Base-by-base conservation (phyloP, 2,329 filamentous ascomycete genomes). In the Aspergillus sergii region DNA sequence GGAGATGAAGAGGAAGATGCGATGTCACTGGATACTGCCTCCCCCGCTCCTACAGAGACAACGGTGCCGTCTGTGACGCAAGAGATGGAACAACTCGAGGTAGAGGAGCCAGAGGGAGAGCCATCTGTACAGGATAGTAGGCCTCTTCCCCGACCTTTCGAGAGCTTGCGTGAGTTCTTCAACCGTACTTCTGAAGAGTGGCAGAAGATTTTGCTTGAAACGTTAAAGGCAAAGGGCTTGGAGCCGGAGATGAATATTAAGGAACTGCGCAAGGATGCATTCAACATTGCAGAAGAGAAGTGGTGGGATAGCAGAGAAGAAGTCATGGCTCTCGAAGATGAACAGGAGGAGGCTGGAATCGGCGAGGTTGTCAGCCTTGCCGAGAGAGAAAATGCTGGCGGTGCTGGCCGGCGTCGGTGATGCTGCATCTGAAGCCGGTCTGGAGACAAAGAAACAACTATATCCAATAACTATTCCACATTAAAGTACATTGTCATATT, bases 231-330 rank as follows among this genome's bases (percentile, higher is more conserved):
- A 81, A 89, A 89, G 76, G 86, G 86, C 39, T 82, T 88, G 51
- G 70, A 68, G 1, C 68, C 71, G 2, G 78, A 88, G 46, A 85
- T 92, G 67, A 84, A 88, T 0, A 83, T 96, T 73, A 99, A 99
- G 83, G 95, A 98, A 81, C 89, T 98, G 72, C 93, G 96, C 77
- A 91, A 94, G 72, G 89, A 88, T 75, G 95, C 93, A 1, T 99
- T 97, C 76, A 90, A 93, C 74, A 85, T 93, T 67, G 94, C 94
- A 46, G 95, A 99, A 79, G 91, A 94, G 80, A 97, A 96, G 78
- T 99, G 95, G 95, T 99, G 95, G 95, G 95, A 97, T 83, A 93
- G 91, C 75, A 87, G 95, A 71, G 95, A 99, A 81, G 94, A 98
- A 80, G 91, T 99, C 68, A 91, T 89, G 59, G 91, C 88, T 8